phyloP scores from a whole-genome alignment of 2,329 filamentous ascomycete genomes.

The Trichoderma polysporum region DNA sequence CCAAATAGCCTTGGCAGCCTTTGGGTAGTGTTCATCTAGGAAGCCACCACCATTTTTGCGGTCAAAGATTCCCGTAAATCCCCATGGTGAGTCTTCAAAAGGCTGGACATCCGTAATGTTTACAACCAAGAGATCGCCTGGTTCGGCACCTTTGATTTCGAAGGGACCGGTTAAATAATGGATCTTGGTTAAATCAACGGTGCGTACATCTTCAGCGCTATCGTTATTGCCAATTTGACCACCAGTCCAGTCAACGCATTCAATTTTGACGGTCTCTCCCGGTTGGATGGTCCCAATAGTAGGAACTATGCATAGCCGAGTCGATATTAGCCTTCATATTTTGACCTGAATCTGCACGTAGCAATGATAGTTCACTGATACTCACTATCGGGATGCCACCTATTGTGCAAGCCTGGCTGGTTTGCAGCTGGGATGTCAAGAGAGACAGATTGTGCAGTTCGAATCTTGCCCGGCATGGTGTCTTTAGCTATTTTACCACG shows the following conservation, averaged over 20 bases:
- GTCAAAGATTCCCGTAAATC: constrained; percentile 81
- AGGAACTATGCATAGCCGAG: constrained; percentile 58
- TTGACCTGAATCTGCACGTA: too few species aligned
- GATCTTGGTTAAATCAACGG: constrained; percentile 79
- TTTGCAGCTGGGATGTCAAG: constrained; percentile 69
- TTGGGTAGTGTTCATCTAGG: constrained; percentile 81
- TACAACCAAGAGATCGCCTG: constrained; percentile 80
- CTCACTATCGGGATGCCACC: constrained; percentile 89
- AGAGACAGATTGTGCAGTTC: constrained; percentile 52
- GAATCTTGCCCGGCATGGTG: constrained; percentile 49
- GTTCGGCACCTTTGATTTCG: constrained; percentile 78
- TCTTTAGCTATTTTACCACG: constrained; percentile 25
- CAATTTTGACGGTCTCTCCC: constrained; percentile 87
- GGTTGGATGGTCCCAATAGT: constrained; percentile 70
- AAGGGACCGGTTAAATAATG: constrained; percentile 92
- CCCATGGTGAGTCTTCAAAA: constrained; percentile 82
- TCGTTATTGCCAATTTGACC: constrained; percentile 90
- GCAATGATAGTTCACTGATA: neutral
- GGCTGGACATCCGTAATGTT: constrained; percentile 95
- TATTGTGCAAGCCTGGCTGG: constrained; percentile 72
- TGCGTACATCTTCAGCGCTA: constrained; percentile 80
- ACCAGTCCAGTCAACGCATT: constrained; percentile 82
- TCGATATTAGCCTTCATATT: neutral
- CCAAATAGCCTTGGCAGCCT: constrained; percentile 66
- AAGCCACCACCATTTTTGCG: constrained; percentile 85